Conservation (phyloP, 768 basidiomycete species). For the Daedaleopsis sinensis region DNA sequence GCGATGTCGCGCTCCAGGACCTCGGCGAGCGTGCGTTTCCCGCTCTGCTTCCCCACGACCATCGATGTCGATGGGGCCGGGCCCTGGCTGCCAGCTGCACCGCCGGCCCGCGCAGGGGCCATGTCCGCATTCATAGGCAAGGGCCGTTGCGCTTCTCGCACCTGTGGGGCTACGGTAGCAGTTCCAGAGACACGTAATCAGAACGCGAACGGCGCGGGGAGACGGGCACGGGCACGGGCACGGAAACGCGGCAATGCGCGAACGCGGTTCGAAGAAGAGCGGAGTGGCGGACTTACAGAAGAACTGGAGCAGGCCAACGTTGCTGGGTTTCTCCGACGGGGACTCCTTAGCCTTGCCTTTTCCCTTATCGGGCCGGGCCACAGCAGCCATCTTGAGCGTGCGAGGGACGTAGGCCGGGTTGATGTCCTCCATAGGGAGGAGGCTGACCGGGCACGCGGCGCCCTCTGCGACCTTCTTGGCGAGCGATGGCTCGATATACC, state of each 20-base stretch:
- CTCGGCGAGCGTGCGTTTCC: conserved; percentile 74
- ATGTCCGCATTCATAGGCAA: background rate
- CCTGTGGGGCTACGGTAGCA: conserved; percentile 21
- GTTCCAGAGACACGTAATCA: conserved; percentile 18
- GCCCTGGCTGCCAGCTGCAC: background rate
- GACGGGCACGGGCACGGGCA: too few species aligned
- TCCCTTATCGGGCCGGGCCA: conserved; percentile 22
- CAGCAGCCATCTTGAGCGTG: conserved; percentile 42
- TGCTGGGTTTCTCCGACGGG: conserved; percentile 24
- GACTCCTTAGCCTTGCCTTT: conserved; percentile 48
- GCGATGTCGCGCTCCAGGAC: conserved; percentile 68
- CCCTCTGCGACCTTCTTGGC: conserved; percentile 73
- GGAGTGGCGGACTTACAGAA: conserved; percentile 52
- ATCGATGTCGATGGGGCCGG: conserved; percentile 13
- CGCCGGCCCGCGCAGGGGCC: conserved; percentile 1
- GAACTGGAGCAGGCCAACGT: conserved; percentile 55
- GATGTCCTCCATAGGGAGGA: conserved; percentile 76
- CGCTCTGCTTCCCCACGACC: conserved; percentile 61
- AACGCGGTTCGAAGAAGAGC: conserved; percentile 1
- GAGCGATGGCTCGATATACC: conserved; percentile 62
- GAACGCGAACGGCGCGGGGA: background rate
- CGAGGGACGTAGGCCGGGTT: conserved; percentile 65
- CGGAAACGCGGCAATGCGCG: background rate
- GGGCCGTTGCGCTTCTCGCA: conserved; percentile 9
- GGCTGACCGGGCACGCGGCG: conserved; percentile 69